Percentiles rank a stretch among this genome's conserved stretches.
phyloP scores from a whole-genome alignment of 1,284 basidiomycete species.

The Amylostereum chailletii region DNA sequence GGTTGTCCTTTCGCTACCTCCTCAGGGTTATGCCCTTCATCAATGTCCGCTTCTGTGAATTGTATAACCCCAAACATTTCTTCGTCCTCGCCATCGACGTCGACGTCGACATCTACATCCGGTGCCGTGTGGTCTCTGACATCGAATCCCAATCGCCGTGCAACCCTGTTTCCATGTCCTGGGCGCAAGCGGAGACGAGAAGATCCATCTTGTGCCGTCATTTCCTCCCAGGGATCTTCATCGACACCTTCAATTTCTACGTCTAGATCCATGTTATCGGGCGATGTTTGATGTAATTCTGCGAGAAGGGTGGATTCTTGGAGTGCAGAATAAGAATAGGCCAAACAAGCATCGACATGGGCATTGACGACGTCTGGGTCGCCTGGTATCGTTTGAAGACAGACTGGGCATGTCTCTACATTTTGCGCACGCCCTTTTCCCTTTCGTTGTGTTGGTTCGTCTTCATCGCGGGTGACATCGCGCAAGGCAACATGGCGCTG shows the following conservation, averaged over 20 bases:
- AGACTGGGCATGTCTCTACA: conserved; percentile 55
- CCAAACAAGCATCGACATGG: conserved; percentile 69
- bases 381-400: conserved; percentile 43
- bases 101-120: conserved; percentile 70
- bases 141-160: conserved; percentile 54
- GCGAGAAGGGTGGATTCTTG: conserved; percentile 2
- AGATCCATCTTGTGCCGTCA: conserved; percentile 29
- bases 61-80: conserved; percentile 56
- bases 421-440: conserved; percentile 18
- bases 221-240: conserved; percentile 22
- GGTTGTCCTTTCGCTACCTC: conserved; percentile 1
- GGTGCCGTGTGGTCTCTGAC: conserved; percentile 42
- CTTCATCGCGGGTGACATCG: conserved; percentile 54
- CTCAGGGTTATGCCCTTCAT: conserved; percentile 18
- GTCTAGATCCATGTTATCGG: conserved; percentile 19
- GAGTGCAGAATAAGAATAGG: conserved; percentile 35
- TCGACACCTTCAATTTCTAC: conserved; percentile 23
- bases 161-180: background rate
- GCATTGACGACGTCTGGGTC: conserved; percentile 66
- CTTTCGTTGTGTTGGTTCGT: conserved; percentile 26
- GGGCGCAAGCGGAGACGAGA: conserved; percentile 4
- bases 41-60: conserved; percentile 64
- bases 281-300: conserved; percentile 28
- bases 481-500: conserved; percentile 53
- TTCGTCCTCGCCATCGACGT: conserved; percentile 71